These are phyloP conservation scores for Plasmodium blacklocki DNA, from an alignment of 169 alveolate genomes.

Conservation along the genomic window DNA sequence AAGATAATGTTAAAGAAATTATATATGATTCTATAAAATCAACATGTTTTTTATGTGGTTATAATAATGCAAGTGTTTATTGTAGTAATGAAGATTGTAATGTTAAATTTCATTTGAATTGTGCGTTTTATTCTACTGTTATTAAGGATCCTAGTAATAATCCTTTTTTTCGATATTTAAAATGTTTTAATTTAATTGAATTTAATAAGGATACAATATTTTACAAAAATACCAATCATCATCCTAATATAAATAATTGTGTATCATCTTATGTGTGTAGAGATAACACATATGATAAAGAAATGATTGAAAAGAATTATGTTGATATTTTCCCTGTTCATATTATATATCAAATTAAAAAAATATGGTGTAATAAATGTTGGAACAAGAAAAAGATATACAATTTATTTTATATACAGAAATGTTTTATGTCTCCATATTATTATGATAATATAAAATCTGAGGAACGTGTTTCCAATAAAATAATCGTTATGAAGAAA, in stretches of 20 bases:
- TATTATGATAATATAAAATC: too few species aligned
- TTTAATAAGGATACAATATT: slow-evolving; percentile 65
- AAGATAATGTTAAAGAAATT: slow-evolving; percentile 75
- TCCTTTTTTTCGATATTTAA: slow-evolving; percentile 36
- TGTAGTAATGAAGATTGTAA: slow-evolving; percentile 80
- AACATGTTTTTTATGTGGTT: slow-evolving; percentile 77
- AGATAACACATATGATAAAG: slow-evolving; percentile 12
- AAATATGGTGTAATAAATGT: slow-evolving; percentile 82
- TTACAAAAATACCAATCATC: not conserved
- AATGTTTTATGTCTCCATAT: not conserved
- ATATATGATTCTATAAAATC: slow-evolving; percentile 68
- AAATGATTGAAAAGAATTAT: slow-evolving; percentile 23
- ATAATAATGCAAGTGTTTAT: slow-evolving; percentile 79
- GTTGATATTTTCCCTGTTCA: slow-evolving; percentile 78
- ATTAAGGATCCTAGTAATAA: slow-evolving; percentile 24
- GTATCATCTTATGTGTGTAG: not conserved
- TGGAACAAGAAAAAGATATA: slow-evolving; percentile 58
- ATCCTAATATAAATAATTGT: not conserved
- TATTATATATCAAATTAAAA: slow-evolving; percentile 78
- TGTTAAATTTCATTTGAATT: slow-evolving; percentile 78
- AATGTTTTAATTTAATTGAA: slow-evolving; percentile 33
- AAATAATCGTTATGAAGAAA: too few species aligned
- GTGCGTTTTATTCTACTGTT: slow-evolving; percentile 79
- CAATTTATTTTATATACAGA: slow-evolving; percentile 22
- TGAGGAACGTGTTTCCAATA: too few species aligned